Conservation (phyloP, 352 stramenopile genomes). For the Phytophthora constricta region DNA sequence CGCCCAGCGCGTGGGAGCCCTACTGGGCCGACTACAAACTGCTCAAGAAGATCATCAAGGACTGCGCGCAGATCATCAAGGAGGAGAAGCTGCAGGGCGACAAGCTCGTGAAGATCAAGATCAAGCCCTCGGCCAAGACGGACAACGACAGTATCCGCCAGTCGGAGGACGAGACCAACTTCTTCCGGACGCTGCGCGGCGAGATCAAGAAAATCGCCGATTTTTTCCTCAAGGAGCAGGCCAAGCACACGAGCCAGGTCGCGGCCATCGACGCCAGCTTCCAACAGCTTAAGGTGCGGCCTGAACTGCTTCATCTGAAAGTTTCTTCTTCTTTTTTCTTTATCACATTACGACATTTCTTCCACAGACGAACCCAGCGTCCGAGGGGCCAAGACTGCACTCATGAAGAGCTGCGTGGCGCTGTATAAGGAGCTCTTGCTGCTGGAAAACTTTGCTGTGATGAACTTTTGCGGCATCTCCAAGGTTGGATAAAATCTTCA, state of each 20-base stretch:
- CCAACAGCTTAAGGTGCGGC: conserved; percentile 65
- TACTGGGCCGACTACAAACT: conserved; percentile 91
- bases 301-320: too few relatives aligned
- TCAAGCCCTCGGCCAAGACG: conserved; percentile 77
- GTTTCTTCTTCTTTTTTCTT: too few relatives aligned
- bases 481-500: conserved; percentile 48
- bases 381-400: conserved; percentile 66
- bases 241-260: conserved; percentile 70
- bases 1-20: conserved; percentile 71
- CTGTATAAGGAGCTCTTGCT: conserved; percentile 89
- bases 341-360: too few relatives aligned
- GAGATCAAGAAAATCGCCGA: conserved; percentile 89
- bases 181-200: conserved; percentile 83
- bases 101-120: conserved; percentile 78
- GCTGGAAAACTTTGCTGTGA: conserved; percentile 90
- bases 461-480: conserved; percentile 91
- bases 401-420: conserved; percentile 85
- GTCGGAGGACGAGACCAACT: conserved; percentile 88
- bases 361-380: conserved; percentile 52
- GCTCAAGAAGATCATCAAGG: conserved; percentile 91
- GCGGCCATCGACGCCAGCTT: conserved; percentile 73
- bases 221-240: conserved; percentile 87
- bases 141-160: conserved; percentile 91
- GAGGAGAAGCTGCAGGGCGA: conserved; percentile 86
- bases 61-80: conserved; percentile 88